Evolutionary conservation across 208 protist genomes (phyloP).

Genomic region (Acanthamoeba royreba): DNA sequence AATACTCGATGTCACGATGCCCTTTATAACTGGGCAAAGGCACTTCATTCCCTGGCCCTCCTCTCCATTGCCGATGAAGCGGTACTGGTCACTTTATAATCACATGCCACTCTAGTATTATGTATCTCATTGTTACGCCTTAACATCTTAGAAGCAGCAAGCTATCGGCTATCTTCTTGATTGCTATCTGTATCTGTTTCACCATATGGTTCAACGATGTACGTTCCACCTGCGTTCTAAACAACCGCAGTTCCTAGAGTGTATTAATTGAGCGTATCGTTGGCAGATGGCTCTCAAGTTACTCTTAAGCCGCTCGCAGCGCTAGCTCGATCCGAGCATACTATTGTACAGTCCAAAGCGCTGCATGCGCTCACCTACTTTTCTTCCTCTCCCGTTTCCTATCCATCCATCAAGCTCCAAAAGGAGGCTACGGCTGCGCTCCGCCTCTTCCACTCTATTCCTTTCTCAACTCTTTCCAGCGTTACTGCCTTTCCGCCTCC

Average conservation of each 20-base stretch:
- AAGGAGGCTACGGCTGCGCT: neutral
- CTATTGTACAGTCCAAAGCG: neutral
- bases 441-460: neutral
- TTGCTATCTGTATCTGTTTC: neutral
- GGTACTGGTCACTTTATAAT: neutral
- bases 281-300: neutral
- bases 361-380: neutral
- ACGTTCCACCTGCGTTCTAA: neutral
- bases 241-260: neutral
- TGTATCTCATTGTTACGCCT: neutral
- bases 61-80: neutral
- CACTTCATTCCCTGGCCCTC: neutral
- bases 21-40: slow-evolving; percentile 23
- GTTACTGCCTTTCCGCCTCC: neutral
- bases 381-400: neutral
- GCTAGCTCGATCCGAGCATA: neutral
- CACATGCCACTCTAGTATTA: neutral
- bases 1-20: neutral
- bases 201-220: neutral
- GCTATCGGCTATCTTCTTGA: neutral
- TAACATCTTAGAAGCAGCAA: neutral
- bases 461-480: neutral
- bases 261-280: neutral
- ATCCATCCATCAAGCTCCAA: neutral
- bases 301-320: neutral